These are phyloP conservation scores for Penicillium sp. DNA, from an alignment of 2,329 filamentous ascomycete genomes.

Conservation along the genomic window DNA sequence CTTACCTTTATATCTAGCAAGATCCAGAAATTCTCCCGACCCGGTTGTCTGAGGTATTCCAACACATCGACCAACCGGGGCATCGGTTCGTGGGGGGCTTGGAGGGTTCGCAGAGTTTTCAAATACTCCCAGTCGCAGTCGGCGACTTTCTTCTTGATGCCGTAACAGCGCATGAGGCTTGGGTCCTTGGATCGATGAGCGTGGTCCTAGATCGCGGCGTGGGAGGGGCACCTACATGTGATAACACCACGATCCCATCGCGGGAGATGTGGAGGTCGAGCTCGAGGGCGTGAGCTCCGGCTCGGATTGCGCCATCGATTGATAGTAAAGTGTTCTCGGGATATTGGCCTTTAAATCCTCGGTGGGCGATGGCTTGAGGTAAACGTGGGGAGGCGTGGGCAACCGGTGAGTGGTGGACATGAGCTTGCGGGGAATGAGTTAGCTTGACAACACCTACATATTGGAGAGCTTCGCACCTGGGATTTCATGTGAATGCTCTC, in stretches of 20 bases:
- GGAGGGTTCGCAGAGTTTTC: slow-evolving; percentile 64
- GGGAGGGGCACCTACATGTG: slow-evolving; percentile 59
- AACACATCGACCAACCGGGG: slow-evolving; percentile 73
- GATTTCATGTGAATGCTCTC: not conserved
- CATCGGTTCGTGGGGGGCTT: slow-evolving; percentile 69
- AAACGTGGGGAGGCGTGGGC: slow-evolving; percentile 4
- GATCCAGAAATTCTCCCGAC: slow-evolving; percentile 70
- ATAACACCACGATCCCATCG: slow-evolving; percentile 81
- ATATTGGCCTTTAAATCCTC: slow-evolving; percentile 63
- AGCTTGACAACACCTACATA: not conserved
- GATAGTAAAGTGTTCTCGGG: slow-evolving; percentile 86
- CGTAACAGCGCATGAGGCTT: slow-evolving; percentile 77
- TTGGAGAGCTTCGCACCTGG: slow-evolving; percentile 9
- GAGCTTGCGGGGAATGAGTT: slow-evolving; percentile 12
- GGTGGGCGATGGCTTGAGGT: slow-evolving; percentile 45
- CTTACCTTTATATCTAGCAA: slow-evolving; percentile 83
- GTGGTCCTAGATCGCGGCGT: not conserved
- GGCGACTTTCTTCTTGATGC: slow-evolving; percentile 66
- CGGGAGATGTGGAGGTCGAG: slow-evolving; percentile 81
- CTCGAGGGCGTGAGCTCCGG: slow-evolving; percentile 78
- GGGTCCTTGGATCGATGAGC: slow-evolving; percentile 59
- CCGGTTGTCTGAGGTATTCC: slow-evolving; percentile 65
- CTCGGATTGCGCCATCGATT: slow-evolving; percentile 70
- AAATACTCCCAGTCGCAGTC: slow-evolving; percentile 78
- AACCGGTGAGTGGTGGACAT: slow-evolving; percentile 14